Percentiles rank a stretch among this genome's conserved stretches.
phyloP scores from a whole-genome alignment of 192 early-diverging fungal genomes.

The Cetraspora pellucida region DNA sequence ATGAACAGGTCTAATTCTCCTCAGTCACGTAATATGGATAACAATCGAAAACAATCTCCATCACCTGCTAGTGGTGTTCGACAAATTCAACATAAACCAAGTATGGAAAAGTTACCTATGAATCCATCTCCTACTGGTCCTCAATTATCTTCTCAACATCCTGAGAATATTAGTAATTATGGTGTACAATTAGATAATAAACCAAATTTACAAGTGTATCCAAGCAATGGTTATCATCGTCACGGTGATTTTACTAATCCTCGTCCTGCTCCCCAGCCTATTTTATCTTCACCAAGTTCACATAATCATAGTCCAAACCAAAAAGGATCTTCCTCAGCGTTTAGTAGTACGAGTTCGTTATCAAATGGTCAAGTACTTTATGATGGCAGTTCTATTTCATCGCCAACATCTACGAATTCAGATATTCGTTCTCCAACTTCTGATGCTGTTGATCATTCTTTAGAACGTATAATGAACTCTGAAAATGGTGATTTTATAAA shows the following conservation, averaged over 20 bases:
- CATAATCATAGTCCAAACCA: not conserved
- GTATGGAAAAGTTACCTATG: not conserved
- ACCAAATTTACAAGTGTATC: too few species aligned
- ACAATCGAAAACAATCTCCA: conserved; percentile 5
- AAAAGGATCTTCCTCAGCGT: not conserved
- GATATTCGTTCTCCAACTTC: not conserved
- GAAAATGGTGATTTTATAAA: conserved; percentile 34
- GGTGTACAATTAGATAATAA: not conserved
- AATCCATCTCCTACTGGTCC: too few species aligned
- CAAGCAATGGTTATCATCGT: not conserved
- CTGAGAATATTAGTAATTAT: conserved; percentile 5
- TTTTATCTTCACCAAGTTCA: not conserved
- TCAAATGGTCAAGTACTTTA: not conserved
- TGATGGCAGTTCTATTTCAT: not conserved
- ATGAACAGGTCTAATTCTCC: not conserved
- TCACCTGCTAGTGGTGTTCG: not conserved
- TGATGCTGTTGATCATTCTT: conserved; percentile 1
- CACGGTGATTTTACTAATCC: conserved; percentile 1
- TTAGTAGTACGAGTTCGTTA: not conserved
- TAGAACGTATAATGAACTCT: not conserved
- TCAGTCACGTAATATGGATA: not conserved
- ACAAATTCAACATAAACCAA: not conserved
- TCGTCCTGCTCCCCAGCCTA: not conserved
- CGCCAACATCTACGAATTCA: not conserved
- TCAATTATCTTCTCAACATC: not conserved